These are phyloP conservation scores for Pezicula radicicola DNA, from an alignment of 2,329 filamentous ascomycete genomes.

Conservation along the genomic window DNA sequence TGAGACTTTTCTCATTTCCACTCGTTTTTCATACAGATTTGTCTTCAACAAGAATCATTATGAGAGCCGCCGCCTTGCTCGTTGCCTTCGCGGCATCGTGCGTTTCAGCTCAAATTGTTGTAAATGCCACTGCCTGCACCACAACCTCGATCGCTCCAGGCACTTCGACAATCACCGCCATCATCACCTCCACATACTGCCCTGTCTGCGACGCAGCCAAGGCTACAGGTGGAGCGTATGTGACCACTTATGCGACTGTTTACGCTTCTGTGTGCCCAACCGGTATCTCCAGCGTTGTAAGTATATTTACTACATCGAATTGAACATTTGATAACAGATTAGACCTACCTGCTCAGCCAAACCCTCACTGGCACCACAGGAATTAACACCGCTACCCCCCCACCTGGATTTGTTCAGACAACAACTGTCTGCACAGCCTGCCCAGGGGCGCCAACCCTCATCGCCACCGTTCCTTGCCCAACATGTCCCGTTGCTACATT, in stretches of 20 bases:
- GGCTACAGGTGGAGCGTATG: not conserved
- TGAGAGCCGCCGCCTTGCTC: not conserved
- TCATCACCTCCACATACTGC: conserved; percentile 4
- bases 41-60: not conserved
- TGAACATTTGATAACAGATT: not conserved
- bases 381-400: not conserved
- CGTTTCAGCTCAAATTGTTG: not conserved
- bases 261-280: conserved; percentile 4
- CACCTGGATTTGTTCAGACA: conserved; percentile 1
- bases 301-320: not conserved
- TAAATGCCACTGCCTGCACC: not conserved
- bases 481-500: not conserved
- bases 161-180: conserved; percentile 2
- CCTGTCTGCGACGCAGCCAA: conserved; percentile 4
- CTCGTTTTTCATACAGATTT: not conserved
- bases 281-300: not conserved
- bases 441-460: not conserved
- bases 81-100: not conserved
- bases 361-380: conserved; percentile 3
- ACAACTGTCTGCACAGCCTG: conserved; percentile 1
- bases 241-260: conserved; percentile 4
- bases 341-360: conserved; percentile 1
- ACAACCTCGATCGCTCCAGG: not conserved
- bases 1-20: conserved; percentile 1
- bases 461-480: conserved; percentile 1